Evolutionary conservation across 768 basidiomycete species (phyloP), one percentile per base, ranked within the genome.

Genomic region (Lactarius akahatsu): DNA sequence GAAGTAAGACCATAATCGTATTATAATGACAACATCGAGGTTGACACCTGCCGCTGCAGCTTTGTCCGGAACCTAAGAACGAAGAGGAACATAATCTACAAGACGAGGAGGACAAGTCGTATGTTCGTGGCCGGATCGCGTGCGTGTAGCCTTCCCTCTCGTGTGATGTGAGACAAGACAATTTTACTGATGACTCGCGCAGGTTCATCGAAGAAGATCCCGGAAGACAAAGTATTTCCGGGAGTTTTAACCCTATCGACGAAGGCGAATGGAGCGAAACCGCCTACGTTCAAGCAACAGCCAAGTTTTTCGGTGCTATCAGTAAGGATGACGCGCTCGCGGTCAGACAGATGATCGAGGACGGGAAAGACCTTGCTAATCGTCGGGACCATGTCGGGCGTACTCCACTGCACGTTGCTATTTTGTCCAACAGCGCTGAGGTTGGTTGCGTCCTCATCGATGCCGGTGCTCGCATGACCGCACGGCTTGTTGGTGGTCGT

Each of bases 201-300:
- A 86, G 85, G 45, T 87, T 86, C 73, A 83, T 87, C 28, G 74
- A 83, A 69, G 83, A 86, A 61, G 81, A 87, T 67, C 86, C 85
- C 2, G 85, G 85, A 0, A 83, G 86, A 13, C 86, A 88, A 72
- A 82, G 76, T 52, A 81, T 87, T 45, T 82, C 85, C 1, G 86
- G 86, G 1, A 84, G 83, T 71, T 88, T 88, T 78, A 83, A 85
- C 61, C 86, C 86, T 0, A 87, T 87, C 71, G 86, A 89, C 68
- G 83, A 81, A 18, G 85, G 85, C 15, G 85, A 87, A 78, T 89
- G 87, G 87, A 80, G 81, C 63, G 84, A 79, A 40, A 83, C 85
- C 67, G 85, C 83, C 13, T 89, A 87, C 73, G 78, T 86, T 67
- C 83, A 82, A 13, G 79, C 78, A 15, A 79, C 80, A 0, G 82